Conservation (phyloP, 1,284 basidiomycete species). For the Pholiota adiposa region DNA sequence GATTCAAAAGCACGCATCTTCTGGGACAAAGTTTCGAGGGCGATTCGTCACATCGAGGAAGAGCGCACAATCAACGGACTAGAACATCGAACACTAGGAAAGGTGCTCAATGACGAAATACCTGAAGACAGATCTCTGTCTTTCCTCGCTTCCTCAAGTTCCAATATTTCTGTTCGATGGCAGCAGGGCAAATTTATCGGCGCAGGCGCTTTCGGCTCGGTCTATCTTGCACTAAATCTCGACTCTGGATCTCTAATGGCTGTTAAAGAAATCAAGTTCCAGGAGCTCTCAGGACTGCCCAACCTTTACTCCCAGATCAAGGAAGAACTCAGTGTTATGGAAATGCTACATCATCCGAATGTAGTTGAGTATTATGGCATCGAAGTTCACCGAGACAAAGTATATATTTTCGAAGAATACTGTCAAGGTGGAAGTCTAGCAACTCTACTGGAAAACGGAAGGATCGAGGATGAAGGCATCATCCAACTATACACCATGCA, state of each 20-base stretch:
- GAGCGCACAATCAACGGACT: conserved; percentile 62
- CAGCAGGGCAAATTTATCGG: conserved; percentile 99
- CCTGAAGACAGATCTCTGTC: conserved; percentile 90
- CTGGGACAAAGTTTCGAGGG: conserved; percentile 70
- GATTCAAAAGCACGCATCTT: conserved; percentile 72
- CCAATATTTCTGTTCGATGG: conserved; percentile 97
- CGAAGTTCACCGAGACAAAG: conserved; percentile 98
- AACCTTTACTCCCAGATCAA: conserved; percentile 92
- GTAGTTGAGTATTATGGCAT: conserved; percentile 99
- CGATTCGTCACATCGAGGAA: conserved; percentile 69
- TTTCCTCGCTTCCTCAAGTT: conserved; percentile 90
- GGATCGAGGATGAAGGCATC: conserved; percentile 97
- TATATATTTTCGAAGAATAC: conserved; percentile 99
- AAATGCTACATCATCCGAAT: conserved; percentile 97
- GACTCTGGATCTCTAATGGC: conserved; percentile 98
- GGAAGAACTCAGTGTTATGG: conserved; percentile 98
- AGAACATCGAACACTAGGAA: conserved; percentile 81
- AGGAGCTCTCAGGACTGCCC: conserved; percentile 85
- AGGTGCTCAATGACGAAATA: conserved; percentile 90
- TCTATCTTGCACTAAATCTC: conserved; percentile 98
- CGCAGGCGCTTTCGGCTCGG: conserved; percentile 95
- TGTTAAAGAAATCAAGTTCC: conserved; percentile 99
- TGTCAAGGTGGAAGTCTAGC: conserved; percentile 97
- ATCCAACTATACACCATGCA: conserved; percentile 97
- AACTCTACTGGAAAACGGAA: conserved; percentile 88